Conservation (phyloP, 257 asterid genomes). For the Plantago ovata region DNA sequence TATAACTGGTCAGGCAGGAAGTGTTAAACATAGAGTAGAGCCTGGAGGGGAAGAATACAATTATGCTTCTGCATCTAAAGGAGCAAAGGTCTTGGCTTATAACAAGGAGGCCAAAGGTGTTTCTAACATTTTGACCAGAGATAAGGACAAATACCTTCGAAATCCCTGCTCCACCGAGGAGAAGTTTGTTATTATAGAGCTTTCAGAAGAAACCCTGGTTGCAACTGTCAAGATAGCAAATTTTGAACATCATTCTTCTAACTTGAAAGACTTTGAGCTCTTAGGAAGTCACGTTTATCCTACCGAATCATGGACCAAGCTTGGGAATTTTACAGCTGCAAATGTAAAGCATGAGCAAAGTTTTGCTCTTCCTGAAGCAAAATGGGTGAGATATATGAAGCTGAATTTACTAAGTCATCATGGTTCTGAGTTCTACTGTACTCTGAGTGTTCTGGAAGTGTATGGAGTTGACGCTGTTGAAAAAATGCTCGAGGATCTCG, state of each 20-base stretch:
- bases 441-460: slow-evolving; percentile 76
- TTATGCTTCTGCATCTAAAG: slow-evolving; percentile 89
- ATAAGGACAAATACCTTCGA: slow-evolving; percentile 88
- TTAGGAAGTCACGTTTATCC: slow-evolving; percentile 86
- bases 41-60: slow-evolving; percentile 92
- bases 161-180: slow-evolving; percentile 92
- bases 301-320: slow-evolving; percentile 76
- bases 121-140: slow-evolving; percentile 77
- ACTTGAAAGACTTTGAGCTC: slow-evolving; percentile 73
- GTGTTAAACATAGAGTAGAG: slow-evolving; percentile 71
- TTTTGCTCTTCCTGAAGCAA: slow-evolving; percentile 76
- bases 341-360: slow-evolving; percentile 76
- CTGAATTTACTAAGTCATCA: slow-evolving; percentile 67
- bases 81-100: slow-evolving; percentile 82
- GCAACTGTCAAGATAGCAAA: slow-evolving; percentile 72
- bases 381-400: slow-evolving; percentile 86
- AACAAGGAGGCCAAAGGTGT: slow-evolving; percentile 98
- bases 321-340: slow-evolving; percentile 76
- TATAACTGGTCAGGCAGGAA: slow-evolving; percentile 50
- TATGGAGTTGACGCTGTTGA: slow-evolving; percentile 96
- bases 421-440: slow-evolving; percentile 92
- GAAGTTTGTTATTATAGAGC: slow-evolving; percentile 82
- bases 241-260: slow-evolving; percentile 93
- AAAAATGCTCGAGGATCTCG: slow-evolving; percentile 92
- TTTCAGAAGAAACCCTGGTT: slow-evolving; percentile 90